Conservation (phyloP, 495 filamentous ascomycete genomes). For the Friedmanniomyces endolithicus region DNA sequence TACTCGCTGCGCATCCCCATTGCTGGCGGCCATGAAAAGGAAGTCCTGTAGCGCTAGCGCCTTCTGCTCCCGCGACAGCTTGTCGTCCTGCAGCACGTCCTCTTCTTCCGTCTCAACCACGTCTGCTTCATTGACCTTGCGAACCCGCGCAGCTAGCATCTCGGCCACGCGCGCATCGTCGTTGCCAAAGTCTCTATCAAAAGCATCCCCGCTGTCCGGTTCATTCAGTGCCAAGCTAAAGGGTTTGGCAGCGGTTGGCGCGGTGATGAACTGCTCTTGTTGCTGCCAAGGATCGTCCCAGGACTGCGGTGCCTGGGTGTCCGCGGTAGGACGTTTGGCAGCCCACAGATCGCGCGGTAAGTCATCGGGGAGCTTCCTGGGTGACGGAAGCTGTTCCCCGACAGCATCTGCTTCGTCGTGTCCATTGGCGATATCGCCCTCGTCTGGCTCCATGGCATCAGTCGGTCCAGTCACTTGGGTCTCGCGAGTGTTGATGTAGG, state of each 20-base stretch:
- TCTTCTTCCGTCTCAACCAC: constrained; percentile 58
- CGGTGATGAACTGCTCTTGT: constrained; percentile 85
- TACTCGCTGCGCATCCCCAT: constrained; percentile 79
- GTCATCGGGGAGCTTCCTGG: constrained; percentile 61
- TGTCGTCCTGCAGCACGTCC: constrained; percentile 57
- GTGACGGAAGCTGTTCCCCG: constrained; percentile 9
- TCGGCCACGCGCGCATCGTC: constrained; percentile 81
- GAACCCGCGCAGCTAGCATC: constrained; percentile 90
- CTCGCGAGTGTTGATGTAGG: not conserved
- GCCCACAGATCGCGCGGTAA: constrained; percentile 86
- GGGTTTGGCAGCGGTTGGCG: constrained; percentile 69
- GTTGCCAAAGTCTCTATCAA: constrained; percentile 54
- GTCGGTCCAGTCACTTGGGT: not conserved
- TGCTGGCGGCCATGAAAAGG: constrained; percentile 91
- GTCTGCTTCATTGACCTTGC: constrained; percentile 54
- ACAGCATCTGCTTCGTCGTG: constrained; percentile 7
- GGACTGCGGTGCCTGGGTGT: constrained; percentile 60
- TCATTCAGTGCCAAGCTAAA: constrained; percentile 81
- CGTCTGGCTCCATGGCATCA: constrained; percentile 4
- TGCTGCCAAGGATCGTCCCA: constrained; percentile 99
- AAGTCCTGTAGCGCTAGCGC: constrained; percentile 68
- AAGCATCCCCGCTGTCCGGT: constrained; percentile 47
- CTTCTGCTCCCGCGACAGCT: constrained; percentile 65
- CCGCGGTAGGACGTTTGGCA: constrained; percentile 50
- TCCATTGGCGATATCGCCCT: not conserved